A percentile compares a stretch with the other conserved stretches of the same genome.
These are phyloP conservation scores for Epichloe uncinata DNA, from an alignment of 2,329 filamentous ascomycete genomes.

Conservation along the genomic window DNA sequence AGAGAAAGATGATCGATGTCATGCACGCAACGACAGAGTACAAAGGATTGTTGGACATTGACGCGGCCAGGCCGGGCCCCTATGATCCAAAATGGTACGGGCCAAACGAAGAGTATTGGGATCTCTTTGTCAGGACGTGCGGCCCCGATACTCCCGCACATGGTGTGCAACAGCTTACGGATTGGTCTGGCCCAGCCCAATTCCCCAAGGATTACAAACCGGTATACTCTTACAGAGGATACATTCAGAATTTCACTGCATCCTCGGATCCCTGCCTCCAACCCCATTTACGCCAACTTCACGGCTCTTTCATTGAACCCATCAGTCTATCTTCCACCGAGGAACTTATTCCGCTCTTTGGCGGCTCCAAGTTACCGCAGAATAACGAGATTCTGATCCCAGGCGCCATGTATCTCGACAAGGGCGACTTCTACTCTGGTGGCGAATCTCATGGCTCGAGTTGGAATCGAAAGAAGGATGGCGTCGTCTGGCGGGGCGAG, in stretches of 20 bases:
- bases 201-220: conserved; percentile 22
- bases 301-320: conserved; percentile 44
- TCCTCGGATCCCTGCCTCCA: conserved; percentile 47
- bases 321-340: conserved; percentile 37
- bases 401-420: conserved; percentile 49
- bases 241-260: conserved; percentile 44
- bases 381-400: conserved; percentile 54
- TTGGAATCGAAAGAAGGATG: conserved; percentile 44
- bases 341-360: conserved; percentile 46
- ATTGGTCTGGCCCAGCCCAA: conserved; percentile 18
- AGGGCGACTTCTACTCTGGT: conserved; percentile 46
- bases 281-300: conserved; percentile 34
- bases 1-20: conserved; percentile 28
- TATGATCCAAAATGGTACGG: conserved; percentile 36
- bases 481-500: conserved; percentile 50
- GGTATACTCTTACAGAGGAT: conserved; percentile 29
- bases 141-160: conserved; percentile 29
- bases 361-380: conserved; percentile 47
- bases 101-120: conserved; percentile 41
- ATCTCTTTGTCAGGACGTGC: conserved; percentile 42
- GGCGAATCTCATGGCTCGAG: conserved; percentile 37
- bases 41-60: conserved; percentile 26
- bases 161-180: conserved; percentile 25
- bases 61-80: conserved; percentile 18
- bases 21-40: conserved; percentile 30